A percentile compares a stretch with the other conserved stretches of the same genome.
Conservation (phyloP, 208 protist genomes). For the Naegleria fowleri region DNA sequence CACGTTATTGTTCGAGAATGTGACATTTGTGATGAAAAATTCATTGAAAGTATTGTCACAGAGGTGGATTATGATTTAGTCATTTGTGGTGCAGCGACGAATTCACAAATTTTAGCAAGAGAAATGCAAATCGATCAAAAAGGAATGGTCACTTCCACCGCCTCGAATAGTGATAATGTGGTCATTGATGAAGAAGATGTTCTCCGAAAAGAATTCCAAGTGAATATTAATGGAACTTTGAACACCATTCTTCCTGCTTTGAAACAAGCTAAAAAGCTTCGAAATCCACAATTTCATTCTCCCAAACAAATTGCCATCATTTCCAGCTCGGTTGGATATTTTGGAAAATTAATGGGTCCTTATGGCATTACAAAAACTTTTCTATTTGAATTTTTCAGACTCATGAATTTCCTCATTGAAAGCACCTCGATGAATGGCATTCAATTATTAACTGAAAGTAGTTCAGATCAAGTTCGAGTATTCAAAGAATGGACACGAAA, state of each 20-base stretch:
- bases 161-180: not conserved
- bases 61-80: not conserved
- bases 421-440: not conserved
- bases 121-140: not conserved
- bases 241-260: not conserved
- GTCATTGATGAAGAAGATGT: constrained; percentile 1
- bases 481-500: not conserved
- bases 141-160: not conserved
- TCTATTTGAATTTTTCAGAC: not conserved
- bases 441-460: not conserved
- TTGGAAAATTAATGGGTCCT: not conserved
- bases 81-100: not conserved
- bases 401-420: not conserved
- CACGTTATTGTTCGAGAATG: not conserved
- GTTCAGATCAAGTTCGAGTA: not conserved
- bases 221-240: not conserved
- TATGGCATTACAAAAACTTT: not conserved
- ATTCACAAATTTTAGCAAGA: not conserved
- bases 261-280: not conserved
- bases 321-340: not conserved
- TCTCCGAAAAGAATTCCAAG: not conserved
- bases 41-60: not conserved
- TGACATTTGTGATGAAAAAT: not conserved
- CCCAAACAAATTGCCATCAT: not conserved
- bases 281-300: not conserved